Evolutionary conservation across 176 grass and related monocot genomes (phyloP), one percentile per base, ranked within the genome.

Genomic region (Phoenix dactylifera): DNA sequence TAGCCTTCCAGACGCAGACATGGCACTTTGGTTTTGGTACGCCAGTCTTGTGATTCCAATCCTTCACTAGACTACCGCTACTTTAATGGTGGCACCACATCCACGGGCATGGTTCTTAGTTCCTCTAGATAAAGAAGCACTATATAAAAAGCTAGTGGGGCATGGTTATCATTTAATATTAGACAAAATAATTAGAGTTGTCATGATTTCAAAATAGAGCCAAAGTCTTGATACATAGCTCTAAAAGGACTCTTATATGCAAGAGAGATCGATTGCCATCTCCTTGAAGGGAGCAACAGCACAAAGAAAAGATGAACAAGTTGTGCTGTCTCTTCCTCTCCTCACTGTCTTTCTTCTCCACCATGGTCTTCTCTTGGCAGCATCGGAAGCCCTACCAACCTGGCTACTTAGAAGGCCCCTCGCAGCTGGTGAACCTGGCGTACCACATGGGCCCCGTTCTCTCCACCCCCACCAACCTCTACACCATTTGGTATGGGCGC

Each of bases 371-470:
- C 35, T 44, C 35, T 44, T 44, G 35, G 35, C 35, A 44, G 7
- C 10, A 44, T 1, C 35, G 35, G 12, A 44, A 44, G 35, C 35
- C 35, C 35, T 69, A 62, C 66, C 48, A 63, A 35, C 51, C 67
- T 3, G 66, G 79, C 18, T 66, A 81, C 73, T 76, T 95, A 25
- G 71, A 80, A 19, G 77, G 79, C 64, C 55, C 82, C 6, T 70
- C 58, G 50, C 54, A 80, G 73, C 74, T 84, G 16, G 86, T 95
- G 55, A 60, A 95, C 73, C 74, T 95, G 57, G 60, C 67, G 39
- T 98, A 98, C 81, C 93, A 98, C 79, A 89, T 88, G 77, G 93
- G 93, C 17, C 87, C 87, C 44, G 78, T 92, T n/a, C 59, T 92
- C 52, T 80, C 81, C 16, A 73, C 81, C 26, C 76, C 79, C 20